Evolutionary conservation across 139 green algal genomes (phyloP).

Genomic region (Nannochloris sp.): DNA sequence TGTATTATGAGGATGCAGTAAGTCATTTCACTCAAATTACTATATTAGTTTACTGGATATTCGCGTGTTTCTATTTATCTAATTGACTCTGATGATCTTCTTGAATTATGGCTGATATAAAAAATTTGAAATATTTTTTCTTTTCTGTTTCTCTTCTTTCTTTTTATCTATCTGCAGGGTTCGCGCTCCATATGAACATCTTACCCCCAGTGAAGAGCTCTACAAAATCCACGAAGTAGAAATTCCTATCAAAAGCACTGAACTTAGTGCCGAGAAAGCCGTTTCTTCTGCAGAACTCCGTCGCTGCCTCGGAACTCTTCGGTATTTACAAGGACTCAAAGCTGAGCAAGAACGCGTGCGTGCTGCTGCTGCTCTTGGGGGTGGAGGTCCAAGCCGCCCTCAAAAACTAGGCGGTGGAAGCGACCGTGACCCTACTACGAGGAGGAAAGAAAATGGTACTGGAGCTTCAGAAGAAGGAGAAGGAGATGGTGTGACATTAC

Average conservation of each 20-base stretch:
- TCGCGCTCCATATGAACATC: constrained; percentile 5
- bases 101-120: not conserved
- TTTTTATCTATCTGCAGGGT: constrained; percentile 17
- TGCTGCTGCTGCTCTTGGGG: not conserved
- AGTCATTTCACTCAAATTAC: not conserved
- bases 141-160: not conserved
- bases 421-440: not conserved
- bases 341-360: not conserved
- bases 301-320: constrained; percentile 50
- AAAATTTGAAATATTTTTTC: not conserved
- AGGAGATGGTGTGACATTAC: not conserved
- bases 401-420: not conserved
- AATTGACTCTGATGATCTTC: not conserved
- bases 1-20: constrained; percentile 53
- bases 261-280: constrained; percentile 55
- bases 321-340: constrained; percentile 62
- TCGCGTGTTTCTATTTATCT: not conserved
- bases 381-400: no score
- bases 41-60: not conserved
- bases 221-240: constrained; percentile 5
- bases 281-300: constrained; percentile 50
- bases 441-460: no score
- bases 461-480: not conserved
- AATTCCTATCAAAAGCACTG: constrained; percentile 12
- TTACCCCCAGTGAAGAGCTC: not conserved